Evolutionary conservation across 2,329 filamentous ascomycete genomes (phyloP).

Genomic region (Thelonectria rubi): DNA sequence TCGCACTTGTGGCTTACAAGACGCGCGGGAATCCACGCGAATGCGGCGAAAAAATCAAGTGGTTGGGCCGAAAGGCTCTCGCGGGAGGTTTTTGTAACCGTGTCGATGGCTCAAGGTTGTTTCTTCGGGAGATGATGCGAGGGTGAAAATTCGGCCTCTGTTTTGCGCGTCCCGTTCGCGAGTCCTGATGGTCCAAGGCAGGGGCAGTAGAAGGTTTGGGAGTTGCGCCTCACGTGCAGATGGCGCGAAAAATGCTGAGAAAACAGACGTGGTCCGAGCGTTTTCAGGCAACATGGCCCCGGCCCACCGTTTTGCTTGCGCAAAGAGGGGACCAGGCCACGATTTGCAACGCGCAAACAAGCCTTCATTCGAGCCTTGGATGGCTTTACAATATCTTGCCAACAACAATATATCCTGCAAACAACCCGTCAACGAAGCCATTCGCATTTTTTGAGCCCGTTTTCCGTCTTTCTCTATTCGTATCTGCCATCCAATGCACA

Average conservation of each 20-base stretch:
- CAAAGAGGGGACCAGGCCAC: slow-evolving; percentile 20
- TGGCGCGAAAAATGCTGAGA: slow-evolving; percentile 32
- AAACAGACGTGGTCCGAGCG: slow-evolving; percentile 36
- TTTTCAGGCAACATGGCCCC: slow-evolving; percentile 36
- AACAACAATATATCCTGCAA: slow-evolving; percentile 20
- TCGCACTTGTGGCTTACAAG: slow-evolving; percentile 40
- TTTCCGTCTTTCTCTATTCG: not conserved
- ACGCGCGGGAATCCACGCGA: slow-evolving; percentile 35
- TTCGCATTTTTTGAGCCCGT: slow-evolving; percentile 15
- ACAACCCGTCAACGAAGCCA: slow-evolving; percentile 4
- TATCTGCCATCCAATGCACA: slow-evolving; percentile 1
- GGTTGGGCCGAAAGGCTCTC: slow-evolving; percentile 6
- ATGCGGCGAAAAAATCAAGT: slow-evolving; percentile 16
- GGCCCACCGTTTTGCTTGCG: slow-evolving; percentile 28
- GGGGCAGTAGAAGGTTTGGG: slow-evolving; percentile 31
- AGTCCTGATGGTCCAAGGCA: slow-evolving; percentile 17
- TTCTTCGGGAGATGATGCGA: slow-evolving; percentile 23
- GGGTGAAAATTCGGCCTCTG: slow-evolving; percentile 22
- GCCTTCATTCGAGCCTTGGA: slow-evolving; percentile 27
- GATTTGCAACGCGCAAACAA: slow-evolving; percentile 31
- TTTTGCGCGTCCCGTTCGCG: slow-evolving; percentile 39
- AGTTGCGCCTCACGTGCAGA: slow-evolving; percentile 37
- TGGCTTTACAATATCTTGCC: slow-evolving; percentile 14
- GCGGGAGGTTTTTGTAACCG: not conserved
- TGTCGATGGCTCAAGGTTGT: slow-evolving; percentile 23